Base-by-base conservation (phyloP, 192 early-diverging fungal genomes). In the Haplosporangium gracile region DNA sequence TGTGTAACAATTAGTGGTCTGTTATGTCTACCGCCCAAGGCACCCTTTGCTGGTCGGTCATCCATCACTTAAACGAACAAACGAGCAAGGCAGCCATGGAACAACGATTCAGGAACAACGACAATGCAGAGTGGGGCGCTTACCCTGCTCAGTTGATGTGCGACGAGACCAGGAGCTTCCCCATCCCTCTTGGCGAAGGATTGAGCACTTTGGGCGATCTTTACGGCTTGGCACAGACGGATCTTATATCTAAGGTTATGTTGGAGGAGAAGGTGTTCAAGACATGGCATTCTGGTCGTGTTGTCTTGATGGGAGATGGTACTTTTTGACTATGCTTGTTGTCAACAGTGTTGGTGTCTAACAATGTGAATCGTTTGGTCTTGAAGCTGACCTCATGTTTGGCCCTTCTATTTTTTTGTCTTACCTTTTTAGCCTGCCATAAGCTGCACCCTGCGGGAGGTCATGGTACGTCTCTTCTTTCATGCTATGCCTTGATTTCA, bases 261-360 rank as follows among this genome's bases (percentile, higher is more conserved):
- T 32, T 78, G 68, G 76, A 78, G 49, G 76, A 70, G 13, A 78
- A 78, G 34, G 32, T 78, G 42, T 78, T 78, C n/a, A 68, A 47
- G 32, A 78, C 76, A 5, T 78, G 76, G 76, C 39, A 70, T 51
- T 32, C 24, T 3, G 68, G 65, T 1, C 11, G 76, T 4, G 39
- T 45, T 1, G 76, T 78, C 22, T 42, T 78, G 8, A 15, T 78
- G 13, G 76, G 76, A 0, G 76, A 78, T 51, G 76, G 76, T 78
- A 78, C 55, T 45, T 32, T 2, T 24, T 39, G 15, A 13, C 60
- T 32, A 29, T 29, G 60, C 15, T 49, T 49, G 47, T 49, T 49
- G 16, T 20, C 47, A 4, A 49, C 47, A 2, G 47, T 49, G 42
- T 5, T 7, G 42, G 42, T 43, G 42, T 43, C 5, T 5, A 20